Conservation (phyloP, 208 protist species). For the Leishmania turanica region DNA sequence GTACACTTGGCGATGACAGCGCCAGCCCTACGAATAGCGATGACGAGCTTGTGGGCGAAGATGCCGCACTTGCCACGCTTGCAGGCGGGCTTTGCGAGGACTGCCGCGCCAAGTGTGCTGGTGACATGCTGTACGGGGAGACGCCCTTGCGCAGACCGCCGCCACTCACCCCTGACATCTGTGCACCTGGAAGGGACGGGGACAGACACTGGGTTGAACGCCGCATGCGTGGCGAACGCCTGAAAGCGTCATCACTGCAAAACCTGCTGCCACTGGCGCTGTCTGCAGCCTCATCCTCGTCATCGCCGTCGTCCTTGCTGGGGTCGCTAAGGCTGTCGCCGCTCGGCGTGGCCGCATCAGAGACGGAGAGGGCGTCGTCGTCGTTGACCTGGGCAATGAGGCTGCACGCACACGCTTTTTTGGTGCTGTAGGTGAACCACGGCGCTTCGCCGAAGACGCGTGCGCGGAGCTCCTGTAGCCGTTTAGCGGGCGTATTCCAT, state of each 20-base stretch:
- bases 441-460: conserved; percentile 28
- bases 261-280: not conserved
- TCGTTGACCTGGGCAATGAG: not conserved
- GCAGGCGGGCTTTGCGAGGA: not conserved
- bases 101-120: conserved; percentile 5
- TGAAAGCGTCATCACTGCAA: not conserved
- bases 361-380: not conserved
- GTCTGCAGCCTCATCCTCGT: not conserved
- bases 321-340: not conserved
- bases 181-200: not conserved
- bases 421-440: conserved; percentile 16
- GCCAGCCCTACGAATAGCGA: not conserved
- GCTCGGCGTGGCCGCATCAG: not conserved
- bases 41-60: not conserved
- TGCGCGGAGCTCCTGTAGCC: conserved; percentile 4
- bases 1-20: not conserved
- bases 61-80: not conserved
- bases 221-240: not conserved
- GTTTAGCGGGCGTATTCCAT: not conserved
- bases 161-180: not conserved
- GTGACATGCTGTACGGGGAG: conserved; percentile 14
- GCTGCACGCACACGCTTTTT: not conserved
- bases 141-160: not conserved
- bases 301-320: not conserved
- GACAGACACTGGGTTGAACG: not conserved